Conservation (phyloP, 2,329 filamentous ascomycete species). For the Neospermospora avenae region DNA sequence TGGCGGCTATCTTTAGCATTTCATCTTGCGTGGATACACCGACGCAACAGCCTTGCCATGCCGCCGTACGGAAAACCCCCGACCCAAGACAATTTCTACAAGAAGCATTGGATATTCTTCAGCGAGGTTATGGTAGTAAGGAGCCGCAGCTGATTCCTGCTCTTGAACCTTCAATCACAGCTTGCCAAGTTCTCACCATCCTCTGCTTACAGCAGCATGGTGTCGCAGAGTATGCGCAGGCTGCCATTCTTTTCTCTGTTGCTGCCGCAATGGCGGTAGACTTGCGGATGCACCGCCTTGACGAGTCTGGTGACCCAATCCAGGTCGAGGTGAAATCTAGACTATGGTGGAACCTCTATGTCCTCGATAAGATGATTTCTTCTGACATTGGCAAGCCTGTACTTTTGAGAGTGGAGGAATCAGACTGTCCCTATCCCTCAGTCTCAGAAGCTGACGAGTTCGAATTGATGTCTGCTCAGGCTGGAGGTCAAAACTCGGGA, state of each 20-base stretch:
- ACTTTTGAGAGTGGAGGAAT: constrained; percentile 28
- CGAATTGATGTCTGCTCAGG: constrained; percentile 28
- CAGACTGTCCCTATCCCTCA: constrained; percentile 31
- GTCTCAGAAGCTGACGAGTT: constrained; percentile 33
- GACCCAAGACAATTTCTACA: constrained; percentile 27
- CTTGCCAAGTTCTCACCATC: constrained; percentile 31
- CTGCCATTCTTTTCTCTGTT: constrained; percentile 29
- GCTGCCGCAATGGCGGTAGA: constrained; percentile 34
- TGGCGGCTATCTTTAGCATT: constrained; percentile 31
- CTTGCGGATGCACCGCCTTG: constrained; percentile 28
- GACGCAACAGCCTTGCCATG: constrained; percentile 15
- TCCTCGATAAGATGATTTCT: constrained; percentile 34
- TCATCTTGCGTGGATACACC: constrained; percentile 29
- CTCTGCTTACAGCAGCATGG: constrained; percentile 33
- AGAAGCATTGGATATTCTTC: constrained; percentile 24
- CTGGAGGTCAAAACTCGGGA: constrained; percentile 8
- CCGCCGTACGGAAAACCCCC: constrained; percentile 15
- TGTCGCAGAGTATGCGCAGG: constrained; percentile 32
- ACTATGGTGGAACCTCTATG: constrained; percentile 35
- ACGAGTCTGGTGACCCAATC: constrained; percentile 24
- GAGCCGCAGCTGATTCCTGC: constrained; percentile 19
- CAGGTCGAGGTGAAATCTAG: constrained; percentile 30
- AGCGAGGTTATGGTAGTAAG: constrained; percentile 8
- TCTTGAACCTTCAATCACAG: constrained; percentile 29
- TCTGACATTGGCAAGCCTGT: constrained; percentile 31